Evolutionary conservation across 2,329 filamentous ascomycete genomes (phyloP).

Genomic region (Colletotrichum aenigma): DNA sequence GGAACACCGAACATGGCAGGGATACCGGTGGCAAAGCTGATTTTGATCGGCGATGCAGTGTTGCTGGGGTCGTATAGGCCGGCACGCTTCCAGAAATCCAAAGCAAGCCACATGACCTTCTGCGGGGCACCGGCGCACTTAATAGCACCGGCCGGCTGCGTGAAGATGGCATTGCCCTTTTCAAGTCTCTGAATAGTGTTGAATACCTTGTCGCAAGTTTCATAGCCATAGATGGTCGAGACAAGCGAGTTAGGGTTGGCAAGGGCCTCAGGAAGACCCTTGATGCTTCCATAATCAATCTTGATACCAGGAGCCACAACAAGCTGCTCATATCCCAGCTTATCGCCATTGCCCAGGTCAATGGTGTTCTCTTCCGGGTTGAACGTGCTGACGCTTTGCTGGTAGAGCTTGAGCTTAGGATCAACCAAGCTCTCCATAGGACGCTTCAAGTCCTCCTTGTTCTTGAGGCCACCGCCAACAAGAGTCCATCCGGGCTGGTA

Average conservation of each 20-base stretch:
- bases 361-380: constrained; percentile 60
- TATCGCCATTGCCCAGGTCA: constrained; percentile 58
- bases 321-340: constrained; percentile 66
- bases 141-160: constrained; percentile 60
- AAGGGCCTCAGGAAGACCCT: constrained; percentile 62
- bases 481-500: constrained; percentile 75
- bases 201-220: constrained; percentile 59
- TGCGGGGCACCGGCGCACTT: constrained; percentile 68
- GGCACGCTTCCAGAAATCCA: constrained; percentile 61
- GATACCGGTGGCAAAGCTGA: constrained; percentile 60
- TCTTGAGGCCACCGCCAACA: constrained; percentile 69
- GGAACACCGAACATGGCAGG: constrained; percentile 65
- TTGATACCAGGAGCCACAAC: constrained; percentile 65
- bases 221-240: constrained; percentile 63
- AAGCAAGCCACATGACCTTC: constrained; percentile 66
- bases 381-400: constrained; percentile 53
- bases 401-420: constrained; percentile 66
- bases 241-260: constrained; percentile 50
- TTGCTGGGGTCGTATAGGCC: constrained; percentile 52
- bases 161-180: constrained; percentile 61
- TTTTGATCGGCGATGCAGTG: constrained; percentile 48
- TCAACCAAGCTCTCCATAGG: constrained; percentile 58
- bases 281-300: constrained; percentile 54
- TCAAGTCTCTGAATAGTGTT: constrained; percentile 49
- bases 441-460: constrained; percentile 59